Conservation (phyloP, 495 filamentous ascomycete genomes). For the Amphirosellinia nigrospora region DNA sequence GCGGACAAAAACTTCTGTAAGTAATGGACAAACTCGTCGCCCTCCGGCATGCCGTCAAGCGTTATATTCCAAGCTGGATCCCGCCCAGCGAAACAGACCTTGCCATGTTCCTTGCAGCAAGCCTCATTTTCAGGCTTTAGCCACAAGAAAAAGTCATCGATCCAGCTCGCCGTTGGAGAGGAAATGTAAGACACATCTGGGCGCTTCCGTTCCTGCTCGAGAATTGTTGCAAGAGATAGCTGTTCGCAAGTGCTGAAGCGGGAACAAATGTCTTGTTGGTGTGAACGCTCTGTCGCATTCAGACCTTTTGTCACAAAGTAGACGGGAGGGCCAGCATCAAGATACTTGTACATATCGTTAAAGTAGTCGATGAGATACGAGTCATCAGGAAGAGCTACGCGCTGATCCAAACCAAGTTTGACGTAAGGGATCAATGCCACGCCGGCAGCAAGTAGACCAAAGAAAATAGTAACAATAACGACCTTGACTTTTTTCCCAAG, state of each 20-base stretch:
- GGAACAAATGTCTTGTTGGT: constrained; percentile 88
- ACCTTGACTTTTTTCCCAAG: constrained; percentile 80
- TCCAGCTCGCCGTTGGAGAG: constrained; percentile 93
- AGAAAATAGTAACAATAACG: constrained; percentile 74
- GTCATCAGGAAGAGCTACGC: constrained; percentile 89
- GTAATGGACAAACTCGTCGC: constrained; percentile 86
- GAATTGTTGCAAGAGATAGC: constrained; percentile 80
- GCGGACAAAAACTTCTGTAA: constrained; percentile 79
- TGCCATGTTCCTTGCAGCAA: constrained; percentile 72
- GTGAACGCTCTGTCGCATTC: constrained; percentile 72
- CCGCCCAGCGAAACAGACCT: constrained; percentile 78
- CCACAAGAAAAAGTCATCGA: constrained; percentile 97
- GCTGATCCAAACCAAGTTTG: constrained; percentile 87
- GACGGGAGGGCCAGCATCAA: constrained; percentile 89
- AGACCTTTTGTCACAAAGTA: constrained; percentile 90
- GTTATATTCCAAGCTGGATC: constrained; percentile 85
- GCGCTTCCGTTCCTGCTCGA: constrained; percentile 92
- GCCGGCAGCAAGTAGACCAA: constrained; percentile 85
- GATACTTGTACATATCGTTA: constrained; percentile 91
- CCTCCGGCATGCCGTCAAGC: constrained; percentile 88
- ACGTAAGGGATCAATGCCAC: constrained; percentile 84
- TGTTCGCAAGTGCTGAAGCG: constrained; percentile 86
- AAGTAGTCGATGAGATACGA: constrained; percentile 95
- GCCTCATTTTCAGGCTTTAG: constrained; percentile 81
- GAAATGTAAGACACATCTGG: constrained; percentile 88